A percentile compares a stretch with the other conserved stretches of the same genome.
Conservation (phyloP, 495 filamentous ascomycete genomes). For the Neurospora sp. region DNA sequence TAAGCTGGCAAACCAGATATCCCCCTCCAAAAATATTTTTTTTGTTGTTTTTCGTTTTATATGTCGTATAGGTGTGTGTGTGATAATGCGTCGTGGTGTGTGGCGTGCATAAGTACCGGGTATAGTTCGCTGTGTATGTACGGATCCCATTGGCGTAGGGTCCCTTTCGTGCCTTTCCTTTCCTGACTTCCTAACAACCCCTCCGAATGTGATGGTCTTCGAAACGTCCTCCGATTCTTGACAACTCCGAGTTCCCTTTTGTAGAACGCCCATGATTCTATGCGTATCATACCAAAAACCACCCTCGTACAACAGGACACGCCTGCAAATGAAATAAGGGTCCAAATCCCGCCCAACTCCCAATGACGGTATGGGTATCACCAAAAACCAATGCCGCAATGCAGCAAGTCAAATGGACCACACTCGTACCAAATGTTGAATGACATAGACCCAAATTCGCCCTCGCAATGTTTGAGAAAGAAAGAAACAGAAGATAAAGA, state of each 20-base stretch:
- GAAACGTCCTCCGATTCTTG: background rate
- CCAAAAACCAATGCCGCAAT: slow-evolving; percentile 5
- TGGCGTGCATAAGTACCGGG: background rate
- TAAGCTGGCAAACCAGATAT: slow-evolving; percentile 10
- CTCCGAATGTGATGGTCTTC: background rate
- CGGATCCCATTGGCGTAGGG: background rate
- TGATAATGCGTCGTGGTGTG: background rate
- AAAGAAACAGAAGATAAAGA: slow-evolving; percentile 2
- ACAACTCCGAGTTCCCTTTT: background rate
- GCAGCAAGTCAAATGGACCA: slow-evolving; percentile 14
- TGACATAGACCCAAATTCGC: slow-evolving; percentile 7
- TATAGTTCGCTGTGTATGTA: background rate
- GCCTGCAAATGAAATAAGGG: background rate
- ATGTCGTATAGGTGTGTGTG: background rate
- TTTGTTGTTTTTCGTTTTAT: slow-evolving; percentile 5
- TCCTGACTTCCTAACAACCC: background rate
- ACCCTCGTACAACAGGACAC: background rate
- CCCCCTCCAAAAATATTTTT: slow-evolving; percentile 10
- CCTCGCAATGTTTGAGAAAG: background rate
- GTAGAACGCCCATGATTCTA: background rate
- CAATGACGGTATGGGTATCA: slow-evolving; percentile 12
- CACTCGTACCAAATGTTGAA: slow-evolving; percentile 15
- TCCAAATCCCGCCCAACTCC: slow-evolving; percentile 7
- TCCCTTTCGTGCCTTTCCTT: background rate
- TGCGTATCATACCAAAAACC: background rate